phyloP scores from a whole-genome alignment of 2,329 filamentous ascomycete species.

The Neofusicoccum parvum region DNA sequence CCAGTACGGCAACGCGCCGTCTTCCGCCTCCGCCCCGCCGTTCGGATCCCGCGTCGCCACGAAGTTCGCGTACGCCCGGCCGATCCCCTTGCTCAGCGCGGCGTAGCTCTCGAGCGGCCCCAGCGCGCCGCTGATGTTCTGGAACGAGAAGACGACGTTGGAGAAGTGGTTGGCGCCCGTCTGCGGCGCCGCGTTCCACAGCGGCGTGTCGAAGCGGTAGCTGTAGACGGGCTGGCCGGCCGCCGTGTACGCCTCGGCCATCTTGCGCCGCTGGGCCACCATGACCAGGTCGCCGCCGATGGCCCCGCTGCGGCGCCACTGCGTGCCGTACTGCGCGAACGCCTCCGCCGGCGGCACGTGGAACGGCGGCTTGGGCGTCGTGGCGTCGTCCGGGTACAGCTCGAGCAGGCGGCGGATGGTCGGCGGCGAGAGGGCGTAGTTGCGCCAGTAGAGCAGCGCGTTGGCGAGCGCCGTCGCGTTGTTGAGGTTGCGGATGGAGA shows the following conservation, averaged over 20 bases:
- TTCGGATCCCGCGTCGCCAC: conserved; percentile 45
- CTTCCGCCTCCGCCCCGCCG: conserved; percentile 23
- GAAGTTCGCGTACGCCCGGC: conserved; percentile 44
- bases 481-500: conserved; percentile 57
- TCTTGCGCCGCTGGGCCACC: conserved; percentile 54
- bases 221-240: conserved; percentile 53
- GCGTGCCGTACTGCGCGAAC: conserved; percentile 25
- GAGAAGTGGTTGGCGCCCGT: conserved; percentile 53
- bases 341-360: background rate
- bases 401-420: conserved; percentile 36
- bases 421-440: conserved; percentile 33
- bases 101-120: conserved; percentile 32
- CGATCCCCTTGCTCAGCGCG: conserved; percentile 42
- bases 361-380: conserved; percentile 16
- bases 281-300: conserved; percentile 52
- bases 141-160: conserved; percentile 44
- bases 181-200: conserved; percentile 42
- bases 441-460: conserved; percentile 39
- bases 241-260: conserved; percentile 50
- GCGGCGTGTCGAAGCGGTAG: conserved; percentile 59
- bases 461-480: conserved; percentile 54
- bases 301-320: conserved; percentile 56
- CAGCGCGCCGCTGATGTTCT: conserved; percentile 40
- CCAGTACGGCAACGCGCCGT: conserved; percentile 38
- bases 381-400: conserved; percentile 34